These are phyloP conservation scores for Hyphopichia khmerensis DNA, from an alignment of 1,139 yeast genomes.

Conservation along the genomic window DNA sequence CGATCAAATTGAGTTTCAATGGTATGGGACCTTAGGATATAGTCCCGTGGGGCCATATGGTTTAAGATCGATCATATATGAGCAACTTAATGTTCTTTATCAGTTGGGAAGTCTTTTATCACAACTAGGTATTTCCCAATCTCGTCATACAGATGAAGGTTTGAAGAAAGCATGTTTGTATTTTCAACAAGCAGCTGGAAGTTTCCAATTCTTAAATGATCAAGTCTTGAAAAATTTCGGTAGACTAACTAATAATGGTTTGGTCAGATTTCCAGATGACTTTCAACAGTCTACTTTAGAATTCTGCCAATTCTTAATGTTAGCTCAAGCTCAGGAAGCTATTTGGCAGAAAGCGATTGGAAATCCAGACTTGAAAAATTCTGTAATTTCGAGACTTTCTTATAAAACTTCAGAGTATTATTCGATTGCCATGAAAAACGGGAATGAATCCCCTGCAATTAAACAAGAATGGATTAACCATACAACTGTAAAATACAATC, in stretches of 20 bases:
- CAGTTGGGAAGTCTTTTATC: constrained; percentile 70
- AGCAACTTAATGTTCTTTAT: constrained; percentile 60
- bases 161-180: constrained; percentile 60
- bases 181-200: constrained; percentile 74
- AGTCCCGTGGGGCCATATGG: constrained; percentile 41
- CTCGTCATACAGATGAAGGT: constrained; percentile 50
- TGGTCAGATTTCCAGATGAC: constrained; percentile 17
- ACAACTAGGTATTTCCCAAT: constrained; percentile 47
- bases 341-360: constrained; percentile 74
- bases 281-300: constrained; percentile 25
- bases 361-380: constrained; percentile 54
- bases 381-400: constrained; percentile 63
- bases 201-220: constrained; percentile 43
- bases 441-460: constrained; percentile 51
- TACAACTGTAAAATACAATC: constrained; percentile 53
- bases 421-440: constrained; percentile 40
- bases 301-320: constrained; percentile 43
- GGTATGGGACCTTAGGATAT: constrained; percentile 70
- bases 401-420: constrained; percentile 62
- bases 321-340: constrained; percentile 87
- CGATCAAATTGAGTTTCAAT: constrained; percentile 53
- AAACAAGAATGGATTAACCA: constrained; percentile 67
- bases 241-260: constrained; percentile 1
- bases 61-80: constrained; percentile 51
- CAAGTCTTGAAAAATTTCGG: constrained; percentile 5